Evolutionary conservation across 345 rosid species (phyloP).

Genomic region (Streptanthus diversifolius): DNA sequence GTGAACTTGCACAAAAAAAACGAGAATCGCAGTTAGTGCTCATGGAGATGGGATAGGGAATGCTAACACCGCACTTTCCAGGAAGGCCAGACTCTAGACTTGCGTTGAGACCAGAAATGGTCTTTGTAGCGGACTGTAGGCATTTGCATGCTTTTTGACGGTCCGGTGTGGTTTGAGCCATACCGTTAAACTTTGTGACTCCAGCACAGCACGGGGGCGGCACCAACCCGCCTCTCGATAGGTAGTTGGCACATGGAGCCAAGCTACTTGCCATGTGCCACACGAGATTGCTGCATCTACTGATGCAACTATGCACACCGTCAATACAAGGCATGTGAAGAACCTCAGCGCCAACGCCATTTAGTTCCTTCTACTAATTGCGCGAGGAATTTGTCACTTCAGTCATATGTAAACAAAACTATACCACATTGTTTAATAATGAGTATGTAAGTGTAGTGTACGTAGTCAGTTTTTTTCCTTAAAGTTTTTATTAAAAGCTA

Average conservation of each 20-base stretch:
- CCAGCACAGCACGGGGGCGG: constrained; percentile 44
- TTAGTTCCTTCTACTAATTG: too few species aligned
- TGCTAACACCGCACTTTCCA: constrained; percentile 38
- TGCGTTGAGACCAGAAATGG: neutral
- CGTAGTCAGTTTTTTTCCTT: too few species aligned
- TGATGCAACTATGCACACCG: constrained; percentile 19
- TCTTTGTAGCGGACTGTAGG: constrained; percentile 23
- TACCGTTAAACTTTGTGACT: constrained; percentile 26
- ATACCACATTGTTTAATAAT: too few species aligned
- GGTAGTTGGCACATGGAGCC: constrained; percentile 34
- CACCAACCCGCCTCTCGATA: neutral
- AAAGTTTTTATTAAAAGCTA: too few species aligned
- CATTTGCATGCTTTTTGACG: constrained; percentile 52
- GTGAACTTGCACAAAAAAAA: neutral
- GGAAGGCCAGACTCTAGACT: constrained; percentile 40
- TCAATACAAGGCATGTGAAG: constrained; percentile 18
- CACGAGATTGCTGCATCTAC: constrained; percentile 41
- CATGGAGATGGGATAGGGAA: constrained; percentile 54
- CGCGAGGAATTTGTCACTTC: too few species aligned
- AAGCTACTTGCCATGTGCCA: constrained; percentile 18
- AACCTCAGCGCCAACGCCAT: constrained; percentile 20
- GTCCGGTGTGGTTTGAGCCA: constrained; percentile 45
- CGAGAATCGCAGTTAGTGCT: constrained; percentile 41
- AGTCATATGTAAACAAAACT: too few species aligned
- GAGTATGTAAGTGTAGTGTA: too few species aligned